These are phyloP conservation scores for Paracorniculantispora psalliotae DNA, from an alignment of 2,329 filamentous ascomycete genomes.

Conservation along the genomic window DNA sequence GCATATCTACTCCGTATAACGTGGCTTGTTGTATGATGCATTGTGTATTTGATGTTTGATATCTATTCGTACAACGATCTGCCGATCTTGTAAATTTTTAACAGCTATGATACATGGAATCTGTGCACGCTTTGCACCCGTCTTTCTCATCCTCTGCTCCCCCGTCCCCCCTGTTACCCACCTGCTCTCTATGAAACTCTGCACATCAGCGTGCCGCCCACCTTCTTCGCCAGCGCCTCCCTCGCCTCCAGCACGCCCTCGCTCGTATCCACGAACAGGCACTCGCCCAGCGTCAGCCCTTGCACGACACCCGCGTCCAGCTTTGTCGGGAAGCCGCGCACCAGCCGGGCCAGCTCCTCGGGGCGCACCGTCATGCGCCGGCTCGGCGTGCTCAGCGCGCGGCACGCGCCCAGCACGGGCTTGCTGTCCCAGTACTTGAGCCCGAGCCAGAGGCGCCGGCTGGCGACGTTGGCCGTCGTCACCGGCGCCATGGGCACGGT, in stretches of 20 bases:
- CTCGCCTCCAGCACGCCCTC: constrained; percentile 73
- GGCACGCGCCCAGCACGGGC: constrained; percentile 67
- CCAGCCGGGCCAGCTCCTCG: constrained; percentile 56
- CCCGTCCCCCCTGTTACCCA: neutral
- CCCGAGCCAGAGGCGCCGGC: constrained; percentile 77
- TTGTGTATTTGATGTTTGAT: neutral
- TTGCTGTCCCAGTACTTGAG: constrained; percentile 84
- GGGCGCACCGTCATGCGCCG: constrained; percentile 64
- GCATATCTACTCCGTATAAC: too few species aligned
- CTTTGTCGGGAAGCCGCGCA: constrained; percentile 59
- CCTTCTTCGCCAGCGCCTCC: constrained; percentile 73
- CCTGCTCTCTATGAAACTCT: constrained; percentile 47
- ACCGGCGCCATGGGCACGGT: constrained; percentile 50
- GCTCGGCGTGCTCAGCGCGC: constrained; percentile 68
- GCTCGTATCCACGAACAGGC: constrained; percentile 73
- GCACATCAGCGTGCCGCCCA: constrained; percentile 77
- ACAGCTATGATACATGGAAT: constrained; percentile 12
- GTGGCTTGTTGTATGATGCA: neutral
- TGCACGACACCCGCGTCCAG: constrained; percentile 61
- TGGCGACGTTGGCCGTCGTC: constrained; percentile 66
- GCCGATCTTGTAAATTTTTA: constrained; percentile 4
- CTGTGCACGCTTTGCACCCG: neutral
- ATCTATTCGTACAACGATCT: constrained; percentile 10
- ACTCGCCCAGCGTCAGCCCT: constrained; percentile 76
- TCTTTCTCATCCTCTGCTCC: neutral